A percentile compares a stretch with the other conserved stretches of the same genome.
These are phyloP conservation scores for Nyssa sinensis DNA, from an alignment of 148 eudicot genomes.

Conservation along the genomic window DNA sequence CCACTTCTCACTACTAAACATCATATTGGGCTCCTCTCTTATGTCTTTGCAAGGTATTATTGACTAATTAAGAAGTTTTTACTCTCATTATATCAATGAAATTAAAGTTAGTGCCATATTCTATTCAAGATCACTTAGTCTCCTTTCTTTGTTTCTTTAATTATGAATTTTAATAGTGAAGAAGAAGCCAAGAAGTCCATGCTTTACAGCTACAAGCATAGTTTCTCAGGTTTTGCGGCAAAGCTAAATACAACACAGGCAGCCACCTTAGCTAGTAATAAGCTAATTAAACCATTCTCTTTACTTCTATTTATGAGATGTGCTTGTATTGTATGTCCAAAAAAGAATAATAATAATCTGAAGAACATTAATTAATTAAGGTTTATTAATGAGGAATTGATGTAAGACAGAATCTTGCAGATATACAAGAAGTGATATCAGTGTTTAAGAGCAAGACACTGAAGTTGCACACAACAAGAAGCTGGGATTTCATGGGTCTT, in stretches of 20 bases:
- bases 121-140: not conserved
- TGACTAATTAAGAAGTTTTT: not conserved
- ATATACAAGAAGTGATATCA: conserved; percentile 37
- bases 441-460: conserved; percentile 42
- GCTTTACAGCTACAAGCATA: conserved; percentile 51
- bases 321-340: too few relatives aligned
- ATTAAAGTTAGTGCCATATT: not conserved
- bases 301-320: not conserved
- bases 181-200: conserved; percentile 43
- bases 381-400: not conserved
- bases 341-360: not conserved
- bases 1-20: conserved; percentile 34
- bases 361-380: too few relatives aligned
- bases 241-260: conserved; percentile 43
- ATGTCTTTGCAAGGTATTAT: conserved; percentile 36
- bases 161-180: conserved; percentile 19
- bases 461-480: conserved; percentile 44
- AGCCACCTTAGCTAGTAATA: conserved; percentile 34
- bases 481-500: conserved; percentile 61
- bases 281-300: not conserved
- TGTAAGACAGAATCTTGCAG: conserved; percentile 20
- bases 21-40: conserved; percentile 40
- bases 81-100: not conserved
- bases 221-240: conserved; percentile 52
- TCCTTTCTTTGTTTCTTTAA: not conserved